Evolutionary conservation across 164 flowering plant genomes (phyloP).

Genomic region (Aristolochia californica): DNA sequence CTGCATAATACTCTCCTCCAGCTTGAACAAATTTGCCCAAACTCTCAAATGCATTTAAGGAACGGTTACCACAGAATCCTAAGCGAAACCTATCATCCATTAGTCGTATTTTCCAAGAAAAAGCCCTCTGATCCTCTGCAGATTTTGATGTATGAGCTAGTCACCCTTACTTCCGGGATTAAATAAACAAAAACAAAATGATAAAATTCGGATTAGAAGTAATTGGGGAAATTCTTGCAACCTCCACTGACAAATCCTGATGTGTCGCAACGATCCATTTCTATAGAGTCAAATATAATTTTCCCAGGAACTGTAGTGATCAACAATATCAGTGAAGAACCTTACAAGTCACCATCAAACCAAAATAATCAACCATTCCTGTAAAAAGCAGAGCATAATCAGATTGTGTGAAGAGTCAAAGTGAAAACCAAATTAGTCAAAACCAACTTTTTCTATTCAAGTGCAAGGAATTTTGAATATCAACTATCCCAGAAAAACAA

Average conservation of each 20-base stretch:
- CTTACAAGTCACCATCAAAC: conserved; percentile 4
- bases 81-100: conserved; percentile 50
- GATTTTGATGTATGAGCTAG: conserved; percentile 24
- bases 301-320: conserved; percentile 15
- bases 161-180: conserved; percentile 52
- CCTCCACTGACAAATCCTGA: conserved; percentile 99
- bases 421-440: neutral
- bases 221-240: conserved; percentile 23
- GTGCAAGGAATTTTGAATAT: neutral
- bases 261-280: conserved; percentile 93
- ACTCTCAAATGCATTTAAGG: conserved; percentile 41
- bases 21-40: conserved; percentile 23
- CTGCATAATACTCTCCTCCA: conserved; percentile 27
- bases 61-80: conserved; percentile 32
- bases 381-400: neutral
- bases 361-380: conserved; percentile 8
- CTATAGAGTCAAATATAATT: conserved; percentile 5
- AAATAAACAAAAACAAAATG: conserved; percentile 19
- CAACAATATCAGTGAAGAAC: conserved; percentile 6
- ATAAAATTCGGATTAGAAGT: conserved; percentile 32
- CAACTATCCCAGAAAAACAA: neutral
- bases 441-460: neutral
- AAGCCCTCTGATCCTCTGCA: conserved; percentile 15
- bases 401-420: neutral
- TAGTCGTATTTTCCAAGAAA: neutral